Evolutionary conservation across 2,329 filamentous ascomycete species (phyloP).

Genomic region (Hymenoscyphus fructigenus): DNA sequence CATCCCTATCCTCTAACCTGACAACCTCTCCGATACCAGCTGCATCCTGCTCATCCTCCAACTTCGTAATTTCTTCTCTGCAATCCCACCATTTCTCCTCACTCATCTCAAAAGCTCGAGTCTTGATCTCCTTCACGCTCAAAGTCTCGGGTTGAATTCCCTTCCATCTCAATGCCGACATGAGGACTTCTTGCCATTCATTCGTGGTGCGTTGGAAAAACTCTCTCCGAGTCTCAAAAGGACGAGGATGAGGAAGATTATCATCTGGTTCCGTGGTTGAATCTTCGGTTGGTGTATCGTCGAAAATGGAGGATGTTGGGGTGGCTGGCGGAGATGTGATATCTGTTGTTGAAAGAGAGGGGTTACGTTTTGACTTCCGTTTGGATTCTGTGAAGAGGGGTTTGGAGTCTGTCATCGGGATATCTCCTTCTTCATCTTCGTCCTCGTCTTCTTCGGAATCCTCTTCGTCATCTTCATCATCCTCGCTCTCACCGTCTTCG

Average conservation of each 20-base stretch:
- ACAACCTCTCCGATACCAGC: conserved; percentile 88
- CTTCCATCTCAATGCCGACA: conserved; percentile 71
- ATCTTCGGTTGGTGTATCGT: conserved; percentile 45
- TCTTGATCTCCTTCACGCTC: conserved; percentile 86
- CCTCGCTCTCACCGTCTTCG: conserved; percentile 60
- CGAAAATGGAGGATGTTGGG: conserved; percentile 52
- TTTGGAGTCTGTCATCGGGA: conserved; percentile 36
- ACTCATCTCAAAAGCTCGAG: conserved; percentile 83
- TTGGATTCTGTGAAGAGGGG: conserved; percentile 43
- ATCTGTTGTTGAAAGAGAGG: conserved; percentile 41
- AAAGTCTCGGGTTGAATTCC: conserved; percentile 65
- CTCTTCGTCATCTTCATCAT: conserved; percentile 48
- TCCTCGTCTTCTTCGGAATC: conserved; percentile 51
- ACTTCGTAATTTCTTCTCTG: conserved; percentile 82
- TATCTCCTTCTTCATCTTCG: conserved; percentile 46
- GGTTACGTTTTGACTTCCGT: conserved; percentile 56
- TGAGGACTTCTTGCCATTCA: conserved; percentile 86
- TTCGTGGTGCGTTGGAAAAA: conserved; percentile 87
- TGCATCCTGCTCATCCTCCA: conserved; percentile 94
- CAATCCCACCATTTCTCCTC: conserved; percentile 99
- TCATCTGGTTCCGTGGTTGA: conserved; percentile 25
- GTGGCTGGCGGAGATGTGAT: conserved; percentile 43
- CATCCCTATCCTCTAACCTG: conserved; percentile 73
- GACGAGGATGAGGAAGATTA: conserved; percentile 38
- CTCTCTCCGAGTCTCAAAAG: conserved; percentile 83